Evolutionary conservation across 345 rosid genomes (phyloP), one percentile per base, ranked within the genome.

Genomic region (Eucalyptus brandiana): DNA sequence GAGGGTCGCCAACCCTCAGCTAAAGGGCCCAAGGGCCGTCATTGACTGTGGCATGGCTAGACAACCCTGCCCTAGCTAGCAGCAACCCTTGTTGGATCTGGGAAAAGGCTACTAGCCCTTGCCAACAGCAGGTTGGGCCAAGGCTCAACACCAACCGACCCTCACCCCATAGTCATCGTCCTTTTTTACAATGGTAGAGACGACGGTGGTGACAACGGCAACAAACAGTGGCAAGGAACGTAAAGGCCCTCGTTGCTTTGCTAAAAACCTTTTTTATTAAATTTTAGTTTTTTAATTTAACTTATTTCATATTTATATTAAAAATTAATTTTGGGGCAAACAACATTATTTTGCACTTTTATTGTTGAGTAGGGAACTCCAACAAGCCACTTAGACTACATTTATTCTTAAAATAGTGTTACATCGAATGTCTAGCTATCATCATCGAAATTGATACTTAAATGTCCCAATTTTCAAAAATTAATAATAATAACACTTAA

Each of bases 1-100:
- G 1, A 14, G 72, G 26, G 0, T 54, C 5, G 1, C 3, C 1
- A 0, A 0, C 62, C 62, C 62, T 56, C 0, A 0, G 1, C 62
- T 0, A 56, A 24, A 56, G 24, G 58, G 58, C 58, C 58, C 11
- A 53, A 53, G 24, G 58, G 58, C 58, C 2, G 5, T 19, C 0
- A 0, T 0, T 19, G 1, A 53, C 5, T 8, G 0, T 53, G 24
- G 5, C 11, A 0, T 53, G 58, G 58, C 58, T 53, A 19, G 58
- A 53, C 2, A 1, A 53, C 58, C 58, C 1, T 8, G 0, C 58
- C 5, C 24, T 0, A 8, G 11, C 58, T 53, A 53, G 58, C 28
- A 0, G 1, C 28, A 24, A 24, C 30, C 40, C 11, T n/a, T 3
- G 6, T 17, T 4, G 34, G 6, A 30, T n/a, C 11, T 62, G 5